Base-by-base conservation (phyloP, 306 rosid genomes). In the Cyamopsis tetragonoloba region DNA sequence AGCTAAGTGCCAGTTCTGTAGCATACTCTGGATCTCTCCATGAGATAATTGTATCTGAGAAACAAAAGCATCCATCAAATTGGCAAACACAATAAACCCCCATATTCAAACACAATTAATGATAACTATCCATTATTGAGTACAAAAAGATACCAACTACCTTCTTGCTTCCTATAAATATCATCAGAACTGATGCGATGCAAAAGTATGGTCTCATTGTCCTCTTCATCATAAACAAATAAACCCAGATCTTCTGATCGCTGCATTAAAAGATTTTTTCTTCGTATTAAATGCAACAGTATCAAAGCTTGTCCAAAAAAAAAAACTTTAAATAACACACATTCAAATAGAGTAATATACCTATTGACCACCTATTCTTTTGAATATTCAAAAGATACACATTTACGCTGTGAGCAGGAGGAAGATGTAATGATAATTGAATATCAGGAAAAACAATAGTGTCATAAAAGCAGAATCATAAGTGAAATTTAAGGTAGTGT, bases 21-120 rank as follows among this genome's bases (percentile, higher is more conserved):
- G 96, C 84, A 86, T 82, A 83, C 71, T 92, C 96, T 15, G 91
- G 91, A 77, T 92, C 98, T 74, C 93, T 92, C 98, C 98, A 92
- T 24, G 98, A 92, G 75, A 92, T 89, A 55, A 92, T 92, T 42
- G 98, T 85, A 77, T 89, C 98, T 92, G 72, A 38, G 50, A 12
- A 79, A 15, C 59, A 37, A 62, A 61, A 65, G 19, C 42, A 65
- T 64, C 71, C 34, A 38, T 18, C 57, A 81, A n/a, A 70, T 39
- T 11, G 18, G 43, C 23, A 61, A 60, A 43, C 13, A 3, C 39
- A 7, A 59, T 13, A n/a, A 57, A 20, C 41, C 31, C 42, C 35
- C 23, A 51, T 34, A 51, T 44, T 41, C 58, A 42, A 28, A 24
- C 24, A 47, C 26, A 53, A 34, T 68, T 14, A 44, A 73, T 41